Base-by-base conservation (phyloP, 768 basidiomycete species). In the Candolleomyces eurysporus region DNA sequence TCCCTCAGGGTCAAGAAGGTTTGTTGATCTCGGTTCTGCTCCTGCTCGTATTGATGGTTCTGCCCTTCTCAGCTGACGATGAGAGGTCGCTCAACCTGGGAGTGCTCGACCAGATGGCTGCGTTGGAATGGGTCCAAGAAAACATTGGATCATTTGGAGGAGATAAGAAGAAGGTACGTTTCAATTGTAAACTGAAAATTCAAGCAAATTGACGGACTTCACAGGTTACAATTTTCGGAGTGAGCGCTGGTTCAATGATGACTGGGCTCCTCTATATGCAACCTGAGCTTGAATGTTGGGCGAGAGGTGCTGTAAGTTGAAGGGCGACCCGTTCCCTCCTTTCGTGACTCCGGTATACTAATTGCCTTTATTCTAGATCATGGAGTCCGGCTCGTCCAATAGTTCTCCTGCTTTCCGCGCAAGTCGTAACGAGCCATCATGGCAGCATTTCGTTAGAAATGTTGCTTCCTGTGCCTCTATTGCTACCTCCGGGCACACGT, bases 131-230 rank as follows among this genome's bases (percentile, higher is more conserved):
- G 88, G 79, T 89, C 0, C 84, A 88, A 64, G 70, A 76, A 22
- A 83, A 90, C 64, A 86, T 89, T 45, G 75, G 63, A 17, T 69
- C 71, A 0, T 90, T 89, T 63, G 88, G 89, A 6, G 87, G 87
- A 16, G 83, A 82, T 62, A 75, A 73, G 55, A 55, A 22, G n/a
- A 72, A 72, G 67, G 73, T 71, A 3, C 1, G 6, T 2, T 36
- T 7, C 11, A 5, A 26, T 26, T 4, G 4, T 26, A 26, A 26
- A 26, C 6, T 36, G 36, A 4, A 32, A 4, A 32, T 32, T 32
- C 11, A 11, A 36, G 36, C 2, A 26, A 26, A 36, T 36, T 11
- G 6, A 57, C 4, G 21, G 40, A 48, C 17, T 17, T 19, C 43
- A 84, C 85, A 6, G 81, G 36, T 36, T 11, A 36, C 36, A 6